Evolutionary conservation across 352 stramenopile genomes (phyloP), one percentile per base, ranked within the genome.

Genomic region (Globisporangium takayamanum): DNA sequence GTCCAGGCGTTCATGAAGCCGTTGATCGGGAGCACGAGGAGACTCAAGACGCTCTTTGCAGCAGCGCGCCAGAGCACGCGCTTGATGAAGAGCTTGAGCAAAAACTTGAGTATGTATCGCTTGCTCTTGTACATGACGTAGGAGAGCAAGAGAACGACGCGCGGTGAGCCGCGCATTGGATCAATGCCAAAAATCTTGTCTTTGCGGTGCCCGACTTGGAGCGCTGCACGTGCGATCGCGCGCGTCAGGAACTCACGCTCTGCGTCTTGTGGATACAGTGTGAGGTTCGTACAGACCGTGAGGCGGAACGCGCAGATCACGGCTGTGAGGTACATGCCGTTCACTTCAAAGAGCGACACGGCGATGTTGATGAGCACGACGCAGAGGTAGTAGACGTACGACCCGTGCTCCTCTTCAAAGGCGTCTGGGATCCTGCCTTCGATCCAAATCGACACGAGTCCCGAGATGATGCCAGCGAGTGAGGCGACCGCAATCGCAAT

Each of bases 41-140:
- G 50, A 20, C 57, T 80, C 2, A 85, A 60, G 12, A 71, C 56
- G 8, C 59, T 69, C 14, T 78, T 76, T 1, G 72, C 75, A 0
- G 67, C 68, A 0, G 75, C 75, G 15, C 75, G 68, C 74, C 70
- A 84, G 5, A 80, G 26, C 41, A 82, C 70, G 16, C 70, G 72
- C 59, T 76, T 77, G 60, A 85, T 82, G 11, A 85, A 68, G 22
- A 82, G 59, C 55, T 85, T 85, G 45, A 85, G 59, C 28, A 85
- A 44, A 41, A 85, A 78, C 47, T 82, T 80, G 44, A 85, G 60
- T 49, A 73, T 53, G 58, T 78, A 80, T 20, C 75, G 72, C 57
- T 85, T 85, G 49, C 65, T 72, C 57, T 76, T 80, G 62, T 76
- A 81, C 48, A 84, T 55, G 20, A 84, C 10, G 39, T 72, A 78